Percentiles rank a stretch among this genome's conserved stretches.
Conservation (phyloP, 164 flowering plant genomes). For the Macadamia tetraphylla region DNA sequence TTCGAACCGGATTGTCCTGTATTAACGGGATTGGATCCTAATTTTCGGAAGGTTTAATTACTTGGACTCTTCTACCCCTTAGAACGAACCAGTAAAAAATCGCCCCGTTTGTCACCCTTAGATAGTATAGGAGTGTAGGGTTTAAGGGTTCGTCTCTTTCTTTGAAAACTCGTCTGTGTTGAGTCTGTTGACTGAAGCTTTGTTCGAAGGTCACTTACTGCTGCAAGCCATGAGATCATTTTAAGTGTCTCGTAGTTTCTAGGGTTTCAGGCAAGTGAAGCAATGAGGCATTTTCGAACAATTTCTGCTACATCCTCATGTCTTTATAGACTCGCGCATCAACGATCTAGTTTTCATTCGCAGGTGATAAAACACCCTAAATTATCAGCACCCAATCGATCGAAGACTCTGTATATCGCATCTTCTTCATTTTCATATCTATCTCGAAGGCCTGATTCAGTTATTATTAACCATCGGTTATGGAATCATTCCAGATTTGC, state of each 20-base stretch:
- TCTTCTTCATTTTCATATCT: slow-evolving; percentile 1
- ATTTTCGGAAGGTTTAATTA: too few species aligned
- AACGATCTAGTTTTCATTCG: not conserved
- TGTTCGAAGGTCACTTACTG: too few species aligned
- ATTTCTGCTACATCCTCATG: not conserved
- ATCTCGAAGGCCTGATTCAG: not conserved
- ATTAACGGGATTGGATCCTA: too few species aligned
- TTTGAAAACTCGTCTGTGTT: too few species aligned
- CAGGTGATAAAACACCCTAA: not conserved
- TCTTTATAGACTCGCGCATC: not conserved
- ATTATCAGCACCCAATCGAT: not conserved
- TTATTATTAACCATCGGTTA: not conserved
- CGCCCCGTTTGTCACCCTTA: too few species aligned
- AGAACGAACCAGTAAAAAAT: too few species aligned
- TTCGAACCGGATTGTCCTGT: too few species aligned
- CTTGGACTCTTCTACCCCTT: too few species aligned
- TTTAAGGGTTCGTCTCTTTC: too few species aligned
- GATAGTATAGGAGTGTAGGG: too few species aligned
- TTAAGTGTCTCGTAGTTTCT: not conserved
- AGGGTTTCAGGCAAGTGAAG: not conserved
- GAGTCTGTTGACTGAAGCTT: too few species aligned
- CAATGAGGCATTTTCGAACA: slow-evolving; percentile 1
- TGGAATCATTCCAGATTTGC: slow-evolving; percentile 11
- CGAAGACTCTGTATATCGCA: not conserved
- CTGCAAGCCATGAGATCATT: too few species aligned